These are phyloP conservation scores for Aspergillus floridensis DNA, from an alignment of 2,329 filamentous ascomycete species.

Conservation along the genomic window DNA sequence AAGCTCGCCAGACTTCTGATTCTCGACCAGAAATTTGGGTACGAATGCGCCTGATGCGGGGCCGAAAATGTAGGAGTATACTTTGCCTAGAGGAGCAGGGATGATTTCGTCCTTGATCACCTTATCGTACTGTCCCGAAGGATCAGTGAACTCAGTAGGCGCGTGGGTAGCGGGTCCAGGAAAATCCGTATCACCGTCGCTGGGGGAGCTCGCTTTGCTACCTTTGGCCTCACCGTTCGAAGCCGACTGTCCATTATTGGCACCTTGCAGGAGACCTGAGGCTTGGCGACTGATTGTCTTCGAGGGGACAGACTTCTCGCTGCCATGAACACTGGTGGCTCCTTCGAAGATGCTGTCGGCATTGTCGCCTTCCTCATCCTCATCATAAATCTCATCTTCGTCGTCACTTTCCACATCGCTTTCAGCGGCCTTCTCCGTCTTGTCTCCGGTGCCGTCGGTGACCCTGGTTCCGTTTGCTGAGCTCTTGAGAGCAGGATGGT, in stretches of 20 bases:
- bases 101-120: conserved; percentile 82
- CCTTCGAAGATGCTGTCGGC: conserved; percentile 61
- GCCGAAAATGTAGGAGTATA: conserved; percentile 87
- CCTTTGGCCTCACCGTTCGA: conserved; percentile 41
- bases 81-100: conserved; percentile 82
- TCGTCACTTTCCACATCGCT: conserved; percentile 74
- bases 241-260: conserved; percentile 32
- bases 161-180: conserved; percentile 79
- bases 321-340: conserved; percentile 54
- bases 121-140: conserved; percentile 76
- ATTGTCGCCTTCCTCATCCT: conserved; percentile 53
- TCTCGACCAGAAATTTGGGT: conserved; percentile 77
- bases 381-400: conserved; percentile 60
- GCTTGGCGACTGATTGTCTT: conserved; percentile 68
- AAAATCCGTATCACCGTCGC: conserved; percentile 58
- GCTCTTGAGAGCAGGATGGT: conserved; percentile 86
- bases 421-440: conserved; percentile 74
- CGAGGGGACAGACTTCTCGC: conserved; percentile 45
- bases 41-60: conserved; percentile 76
- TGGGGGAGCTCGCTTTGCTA: conserved; percentile 48
- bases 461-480: conserved; percentile 84
- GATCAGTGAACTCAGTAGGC: conserved; percentile 82
- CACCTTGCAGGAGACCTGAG: conserved; percentile 53
- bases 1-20: conserved; percentile 87
- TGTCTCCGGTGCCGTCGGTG: conserved; percentile 78